Percentiles rank a stretch among this genome's conserved stretches.
Conservation (phyloP, 2,329 filamentous ascomycete genomes). For the Achaetomium macrosporum region DNA sequence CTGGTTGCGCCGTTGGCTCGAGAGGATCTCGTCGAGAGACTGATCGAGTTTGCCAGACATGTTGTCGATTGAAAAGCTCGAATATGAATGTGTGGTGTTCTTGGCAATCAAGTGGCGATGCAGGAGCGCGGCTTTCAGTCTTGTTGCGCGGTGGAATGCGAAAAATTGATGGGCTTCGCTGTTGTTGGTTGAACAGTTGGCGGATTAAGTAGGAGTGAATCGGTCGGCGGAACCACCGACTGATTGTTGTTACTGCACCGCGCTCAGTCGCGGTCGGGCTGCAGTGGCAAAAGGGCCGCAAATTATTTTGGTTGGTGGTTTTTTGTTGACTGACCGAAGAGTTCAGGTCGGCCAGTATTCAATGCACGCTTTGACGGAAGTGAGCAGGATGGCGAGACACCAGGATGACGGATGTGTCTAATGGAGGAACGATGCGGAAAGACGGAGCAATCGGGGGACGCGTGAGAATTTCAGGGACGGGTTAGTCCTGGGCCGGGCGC, state of each 20-base stretch:
- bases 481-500: neutral
- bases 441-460: conserved; percentile 11
- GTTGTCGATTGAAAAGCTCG: conserved; percentile 11
- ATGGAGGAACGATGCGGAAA: conserved; percentile 10
- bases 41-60: conserved; percentile 97
- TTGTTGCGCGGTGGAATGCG: neutral
- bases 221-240: neutral
- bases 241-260: conserved; percentile 13
- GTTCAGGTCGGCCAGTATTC: conserved; percentile 30
- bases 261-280: conserved; percentile 16
- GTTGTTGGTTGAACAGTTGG: conserved; percentile 3
- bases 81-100: neutral
- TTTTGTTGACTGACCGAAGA: neutral
- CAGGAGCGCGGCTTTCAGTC: neutral
- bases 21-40: conserved; percentile 96
- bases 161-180: conserved; percentile 8
- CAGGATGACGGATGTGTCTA: conserved; percentile 6
- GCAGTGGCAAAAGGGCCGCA: neutral
- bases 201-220: conserved; percentile 8
- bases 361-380: conserved; percentile 29
- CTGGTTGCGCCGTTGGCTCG: conserved; percentile 59
- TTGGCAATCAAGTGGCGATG: neutral
- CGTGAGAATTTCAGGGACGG: conserved; percentile 17
- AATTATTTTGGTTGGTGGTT: neutral
- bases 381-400: too few relatives aligned